phyloP scores from a whole-genome alignment of 169 alveolate species.

The Eimeria acervulina region DNA sequence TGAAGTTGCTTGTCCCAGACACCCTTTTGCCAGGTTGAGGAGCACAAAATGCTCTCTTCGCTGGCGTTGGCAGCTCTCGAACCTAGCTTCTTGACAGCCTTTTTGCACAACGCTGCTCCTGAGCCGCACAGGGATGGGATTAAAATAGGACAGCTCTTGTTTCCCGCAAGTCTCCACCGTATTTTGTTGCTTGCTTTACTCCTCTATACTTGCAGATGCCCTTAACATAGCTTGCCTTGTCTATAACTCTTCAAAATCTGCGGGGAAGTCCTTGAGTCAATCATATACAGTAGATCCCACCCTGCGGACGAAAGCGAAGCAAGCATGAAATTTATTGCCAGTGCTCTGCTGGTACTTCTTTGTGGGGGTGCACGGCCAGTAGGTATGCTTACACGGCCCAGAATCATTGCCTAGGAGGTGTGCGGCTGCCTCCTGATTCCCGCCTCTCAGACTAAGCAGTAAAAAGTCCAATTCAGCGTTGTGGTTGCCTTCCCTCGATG shows the following conservation, averaged over 20 bases:
- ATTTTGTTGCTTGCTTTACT: background rate
- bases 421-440: conserved; percentile 15
- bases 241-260: background rate
- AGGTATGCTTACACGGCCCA: conserved; percentile 31
- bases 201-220: background rate
- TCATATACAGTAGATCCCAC: conserved; percentile 59
- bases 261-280: conserved; percentile 42
- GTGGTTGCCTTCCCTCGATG: background rate
- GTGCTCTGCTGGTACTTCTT: background rate
- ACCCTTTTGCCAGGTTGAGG: conserved; percentile 26
- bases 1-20: background rate
- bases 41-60: conserved; percentile 46
- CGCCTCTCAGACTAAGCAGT: conserved; percentile 31
- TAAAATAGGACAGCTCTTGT: background rate
- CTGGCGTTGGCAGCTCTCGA: background rate
- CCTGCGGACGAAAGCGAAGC: background rate
- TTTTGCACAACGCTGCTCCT: background rate
- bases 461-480: conserved; percentile 3
- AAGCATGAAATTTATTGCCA: background rate
- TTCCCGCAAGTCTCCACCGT: background rate
- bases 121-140: background rate
- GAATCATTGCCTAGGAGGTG: conserved; percentile 34
- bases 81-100: conserved; percentile 38
- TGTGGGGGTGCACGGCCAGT: background rate
- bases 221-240: conserved; percentile 15